phyloP scores from a whole-genome alignment of 148 eudicot species.

The Camellia granthamiana region DNA sequence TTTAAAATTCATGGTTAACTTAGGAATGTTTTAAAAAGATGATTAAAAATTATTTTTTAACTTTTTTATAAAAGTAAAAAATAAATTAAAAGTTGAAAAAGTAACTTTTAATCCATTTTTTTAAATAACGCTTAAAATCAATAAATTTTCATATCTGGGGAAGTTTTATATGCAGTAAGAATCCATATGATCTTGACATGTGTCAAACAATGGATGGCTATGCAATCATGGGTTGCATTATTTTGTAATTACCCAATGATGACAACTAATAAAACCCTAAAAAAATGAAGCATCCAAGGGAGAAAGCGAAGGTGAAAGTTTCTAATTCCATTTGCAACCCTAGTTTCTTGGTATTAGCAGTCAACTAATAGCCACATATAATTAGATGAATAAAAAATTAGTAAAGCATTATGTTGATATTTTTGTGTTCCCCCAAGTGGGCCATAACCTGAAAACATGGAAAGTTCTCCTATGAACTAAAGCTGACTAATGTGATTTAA shows the following conservation, averaged over 20 bases:
- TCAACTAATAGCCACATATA: background rate
- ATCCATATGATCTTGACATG: background rate
- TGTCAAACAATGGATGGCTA: background rate
- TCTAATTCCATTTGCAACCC: background rate
- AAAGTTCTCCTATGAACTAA: too few relatives aligned
- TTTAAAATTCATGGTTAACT: too few relatives aligned
- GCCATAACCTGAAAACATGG: too few relatives aligned
- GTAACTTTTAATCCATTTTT: too few relatives aligned
- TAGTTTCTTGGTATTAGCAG: background rate
- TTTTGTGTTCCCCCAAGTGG: background rate
- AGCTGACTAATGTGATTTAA: too few relatives aligned
- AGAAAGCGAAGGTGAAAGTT: slow-evolving; percentile 4
- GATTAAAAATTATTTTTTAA: too few relatives aligned
- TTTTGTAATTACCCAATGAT: background rate
- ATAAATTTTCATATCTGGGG: too few relatives aligned
- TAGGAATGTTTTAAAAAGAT: too few relatives aligned
- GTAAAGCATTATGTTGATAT: background rate
- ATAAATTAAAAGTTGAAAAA: too few relatives aligned
- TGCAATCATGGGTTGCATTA: background rate
- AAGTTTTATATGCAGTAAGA: background rate
- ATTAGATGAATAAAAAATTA: background rate
- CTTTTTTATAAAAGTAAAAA: too few relatives aligned
- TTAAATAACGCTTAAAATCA: too few relatives aligned
- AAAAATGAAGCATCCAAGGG: background rate
- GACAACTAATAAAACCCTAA: background rate